These are phyloP conservation scores for Rubia yunnanensis DNA, from an alignment of 257 asterid species.

Conservation along the genomic window DNA sequence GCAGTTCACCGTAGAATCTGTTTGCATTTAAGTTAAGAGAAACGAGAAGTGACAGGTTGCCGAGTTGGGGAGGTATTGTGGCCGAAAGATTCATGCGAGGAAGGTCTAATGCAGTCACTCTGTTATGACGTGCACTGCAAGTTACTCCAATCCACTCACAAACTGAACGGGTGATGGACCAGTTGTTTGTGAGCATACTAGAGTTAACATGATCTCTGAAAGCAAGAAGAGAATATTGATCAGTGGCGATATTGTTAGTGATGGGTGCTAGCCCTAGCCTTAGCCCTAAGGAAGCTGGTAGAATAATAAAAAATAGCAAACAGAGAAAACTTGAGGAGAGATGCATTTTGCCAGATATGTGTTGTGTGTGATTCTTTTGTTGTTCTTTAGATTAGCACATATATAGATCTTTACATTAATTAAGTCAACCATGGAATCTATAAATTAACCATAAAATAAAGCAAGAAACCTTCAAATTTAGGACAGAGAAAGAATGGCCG, in stretches of 20 bases:
- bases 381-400: not conserved
- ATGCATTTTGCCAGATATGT: not conserved
- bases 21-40: not conserved
- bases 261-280: not conserved
- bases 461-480: not conserved
- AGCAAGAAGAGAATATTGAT: slow-evolving; percentile 20
- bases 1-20: not conserved
- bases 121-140: not conserved
- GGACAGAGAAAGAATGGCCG: not conserved
- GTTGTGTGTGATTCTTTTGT: not conserved
- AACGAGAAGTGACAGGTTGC: not conserved
- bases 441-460: no score
- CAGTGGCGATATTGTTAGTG: not conserved
- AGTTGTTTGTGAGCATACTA: slow-evolving; percentile 6
- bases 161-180: slow-evolving; percentile 6
- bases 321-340: not conserved
- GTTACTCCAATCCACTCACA: not conserved
- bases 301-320: not conserved
- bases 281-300: not conserved
- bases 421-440: not conserved
- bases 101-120: not conserved
- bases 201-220: slow-evolving; percentile 9
- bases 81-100: not conserved
- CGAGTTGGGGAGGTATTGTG: not conserved
- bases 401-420: not conserved